Base-by-base conservation (phyloP, 2,329 filamentous ascomycete genomes). In the Zymoseptoria ardabiliae region DNA sequence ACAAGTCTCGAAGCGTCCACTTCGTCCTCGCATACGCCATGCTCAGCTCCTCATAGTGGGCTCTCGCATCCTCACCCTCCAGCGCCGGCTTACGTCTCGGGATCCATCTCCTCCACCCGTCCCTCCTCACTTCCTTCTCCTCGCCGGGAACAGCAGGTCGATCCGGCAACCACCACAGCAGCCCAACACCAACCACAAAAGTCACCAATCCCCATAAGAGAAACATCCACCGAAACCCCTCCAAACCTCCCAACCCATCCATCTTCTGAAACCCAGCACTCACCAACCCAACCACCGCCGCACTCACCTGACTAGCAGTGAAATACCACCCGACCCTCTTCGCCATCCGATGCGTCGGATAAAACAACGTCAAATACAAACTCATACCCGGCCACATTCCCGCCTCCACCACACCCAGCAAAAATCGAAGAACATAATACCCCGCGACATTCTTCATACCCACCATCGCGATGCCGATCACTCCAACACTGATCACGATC, bases 371-470 rank as follows among this genome's bases (percentile, higher is more conserved):
- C 53, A 96, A 80, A 70, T 96, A 96, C 73, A 94, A 94, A 9
- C 90, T 85, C 91, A 96, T 96, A 54, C 91, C 91, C 0, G 91
- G 91, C 91, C 91, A 96, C 87, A 96, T 91, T 53, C 91, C 91
- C 1, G 91, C 91, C 71, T 92, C 92, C 22, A 96, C 91, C 13
- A 94, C 82, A 53, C 91, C 91, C 6, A 96, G 83, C 10, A 96
- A 80, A 58, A 96, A 87, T 7, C 91, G 86, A 25, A 96, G 81
- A n/a, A 96, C 79, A 66, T 93, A 92, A 67, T 96, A 80, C 69
- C 90, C 94, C 88, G 91, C 95, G 7, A 89, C 88, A 49, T 86
- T 85, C 65, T 86, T 83, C 71, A 94, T 90, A 11, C 89, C 90
- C 5, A 90, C 85, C 75, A 96, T 90, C 70, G 90, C 94, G 56